Conservation (phyloP, 129 eudicot genomes). For the Flaveria ramosissima region DNA sequence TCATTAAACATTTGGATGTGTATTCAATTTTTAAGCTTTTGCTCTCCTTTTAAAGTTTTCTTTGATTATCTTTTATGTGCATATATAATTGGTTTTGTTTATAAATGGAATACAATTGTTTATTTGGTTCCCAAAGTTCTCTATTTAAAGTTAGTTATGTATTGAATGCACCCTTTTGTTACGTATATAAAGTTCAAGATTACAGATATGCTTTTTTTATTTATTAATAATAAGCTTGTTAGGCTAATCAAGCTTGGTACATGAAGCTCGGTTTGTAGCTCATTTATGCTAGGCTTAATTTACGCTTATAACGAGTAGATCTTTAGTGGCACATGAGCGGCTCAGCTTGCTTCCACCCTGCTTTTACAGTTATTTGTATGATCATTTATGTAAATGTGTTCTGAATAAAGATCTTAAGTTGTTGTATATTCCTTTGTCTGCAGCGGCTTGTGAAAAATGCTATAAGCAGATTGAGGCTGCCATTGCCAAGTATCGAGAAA, state of each 20-base stretch:
- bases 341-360: background rate
- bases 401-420: background rate
- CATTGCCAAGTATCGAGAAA: slow-evolving; percentile 80
- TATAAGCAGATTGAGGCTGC: slow-evolving; percentile 98
- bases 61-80: background rate
- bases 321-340: background rate
- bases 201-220: background rate
- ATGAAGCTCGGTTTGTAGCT: background rate
- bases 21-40: background rate
- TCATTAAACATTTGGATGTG: background rate
- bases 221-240: background rate
- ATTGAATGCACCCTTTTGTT: no score
- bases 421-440: slow-evolving; percentile 3
- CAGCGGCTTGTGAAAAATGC: slow-evolving; percentile 81
- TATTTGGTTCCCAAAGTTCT: no score
- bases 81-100: background rate
- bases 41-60: background rate
- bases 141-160: no score
- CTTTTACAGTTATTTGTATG: background rate
- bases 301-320: background rate
- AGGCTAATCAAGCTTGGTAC: background rate
- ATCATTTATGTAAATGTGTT: background rate
- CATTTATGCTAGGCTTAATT: background rate
- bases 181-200: no score
- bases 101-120: background rate